A percentile compares a stretch with the other conserved stretches of the same genome.
Conservation (phyloP, 768 basidiomycete species). For the Hygrophoropsis aurantiaca region DNA sequence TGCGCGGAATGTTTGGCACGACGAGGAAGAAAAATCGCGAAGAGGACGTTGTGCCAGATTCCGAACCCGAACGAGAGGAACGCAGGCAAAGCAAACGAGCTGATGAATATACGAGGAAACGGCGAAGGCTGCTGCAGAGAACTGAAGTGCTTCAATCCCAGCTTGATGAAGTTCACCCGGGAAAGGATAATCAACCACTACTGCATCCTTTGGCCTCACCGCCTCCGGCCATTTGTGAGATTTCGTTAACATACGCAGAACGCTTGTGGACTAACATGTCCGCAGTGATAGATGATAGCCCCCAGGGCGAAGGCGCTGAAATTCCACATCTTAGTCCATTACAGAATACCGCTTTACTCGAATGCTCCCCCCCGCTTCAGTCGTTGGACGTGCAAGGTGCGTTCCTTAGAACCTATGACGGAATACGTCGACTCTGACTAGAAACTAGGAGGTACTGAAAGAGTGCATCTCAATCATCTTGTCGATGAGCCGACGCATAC, state of each 20-base stretch:
- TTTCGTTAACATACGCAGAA: no score
- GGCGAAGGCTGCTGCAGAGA: not conserved
- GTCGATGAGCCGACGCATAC: no score
- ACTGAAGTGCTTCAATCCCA: not conserved
- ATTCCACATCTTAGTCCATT: no score
- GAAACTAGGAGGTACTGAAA: no score
- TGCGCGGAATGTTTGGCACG: not conserved
- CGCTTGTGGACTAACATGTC: not conserved
- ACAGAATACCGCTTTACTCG: no score
- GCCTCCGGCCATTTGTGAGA: not conserved
- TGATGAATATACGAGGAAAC: conserved; percentile 22
- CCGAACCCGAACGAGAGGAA: conserved; percentile 67
- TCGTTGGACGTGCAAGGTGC: no score
- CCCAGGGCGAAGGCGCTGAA: no score
- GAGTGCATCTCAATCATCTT: no score
- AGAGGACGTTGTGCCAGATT: conserved; percentile 61
- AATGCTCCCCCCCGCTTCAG: no score
- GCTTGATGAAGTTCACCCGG: conserved; percentile 1
- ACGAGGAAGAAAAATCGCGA: not conserved
- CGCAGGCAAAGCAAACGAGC: conserved; percentile 20
- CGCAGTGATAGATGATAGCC: no score
- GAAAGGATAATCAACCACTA: not conserved
- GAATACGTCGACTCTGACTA: no score
- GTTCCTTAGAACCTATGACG: no score
- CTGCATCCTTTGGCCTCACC: not conserved